These are phyloP conservation scores for Rosa hybrid DNA, from an alignment of 331 rosid genomes.

Conservation along the genomic window DNA sequence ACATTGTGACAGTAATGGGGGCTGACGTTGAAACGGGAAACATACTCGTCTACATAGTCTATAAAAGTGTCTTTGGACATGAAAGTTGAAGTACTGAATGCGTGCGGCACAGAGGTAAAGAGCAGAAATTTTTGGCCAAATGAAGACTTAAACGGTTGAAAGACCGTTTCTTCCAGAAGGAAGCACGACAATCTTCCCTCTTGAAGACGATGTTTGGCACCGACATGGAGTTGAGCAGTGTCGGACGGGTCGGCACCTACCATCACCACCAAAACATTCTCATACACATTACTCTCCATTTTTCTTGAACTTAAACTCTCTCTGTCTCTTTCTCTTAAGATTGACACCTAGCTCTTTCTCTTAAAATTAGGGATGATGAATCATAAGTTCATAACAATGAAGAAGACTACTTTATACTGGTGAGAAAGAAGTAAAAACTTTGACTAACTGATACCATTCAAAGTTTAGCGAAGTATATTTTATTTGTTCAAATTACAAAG, in stretches of 20 bases:
- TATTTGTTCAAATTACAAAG: neutral
- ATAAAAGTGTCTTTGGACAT: slow-evolving; percentile 43
- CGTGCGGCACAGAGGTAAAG: slow-evolving; percentile 45
- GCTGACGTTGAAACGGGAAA: slow-evolving; percentile 25
- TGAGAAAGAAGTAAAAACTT: neutral
- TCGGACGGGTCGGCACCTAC: slow-evolving; percentile 71
- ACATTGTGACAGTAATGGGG: slow-evolving; percentile 42
- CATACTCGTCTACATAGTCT: slow-evolving; percentile 50
- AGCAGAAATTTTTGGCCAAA: slow-evolving; percentile 55
- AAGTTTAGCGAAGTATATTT: neutral
- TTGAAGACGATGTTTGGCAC: slow-evolving; percentile 53
- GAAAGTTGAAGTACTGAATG: slow-evolving; percentile 35
- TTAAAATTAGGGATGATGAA: neutral
- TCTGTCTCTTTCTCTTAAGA: neutral
- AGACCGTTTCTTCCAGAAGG: slow-evolving; percentile 61
- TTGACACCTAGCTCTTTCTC: neutral
- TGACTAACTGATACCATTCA: neutral
- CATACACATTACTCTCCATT: slow-evolving; percentile 1
- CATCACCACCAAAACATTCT: slow-evolving; percentile 29
- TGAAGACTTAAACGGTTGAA: slow-evolving; percentile 47
- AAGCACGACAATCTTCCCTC: slow-evolving; percentile 52
- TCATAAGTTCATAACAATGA: neutral
- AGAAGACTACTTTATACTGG: neutral
- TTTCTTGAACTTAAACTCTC: neutral
- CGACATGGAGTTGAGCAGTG: slow-evolving; percentile 40